Evolutionary conservation across 2,329 filamentous ascomycete genomes (phyloP), one percentile per base, ranked within the genome.

Genomic region (Colletotrichum siamense): DNA sequence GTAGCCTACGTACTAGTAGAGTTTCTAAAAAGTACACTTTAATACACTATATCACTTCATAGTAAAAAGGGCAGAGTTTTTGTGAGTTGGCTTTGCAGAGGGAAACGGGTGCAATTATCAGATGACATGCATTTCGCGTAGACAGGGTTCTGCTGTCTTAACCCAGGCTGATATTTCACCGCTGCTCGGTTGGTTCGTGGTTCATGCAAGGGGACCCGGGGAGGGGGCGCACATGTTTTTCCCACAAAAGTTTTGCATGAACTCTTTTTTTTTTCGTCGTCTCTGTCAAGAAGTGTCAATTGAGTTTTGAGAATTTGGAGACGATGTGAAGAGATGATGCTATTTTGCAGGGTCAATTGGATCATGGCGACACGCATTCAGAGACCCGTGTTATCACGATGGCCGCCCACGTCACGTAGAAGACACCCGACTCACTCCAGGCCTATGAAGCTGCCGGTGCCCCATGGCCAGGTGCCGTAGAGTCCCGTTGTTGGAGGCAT

Each of bases 181-280:
- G 74, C 71, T 18, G 69, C 28, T 26, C 10, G 71, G 32, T 64
- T 34, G 73, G 59, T 76, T 74, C 70, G 65, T 34, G 73, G 59
- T 76, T 74, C 70, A 74, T 76, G 74, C 74, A 69, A 76, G 74
- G 73, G 70, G 65, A 57, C 36, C 36, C 36, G 30, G 24, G 69
- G 34, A 62, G 24, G 16, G 44, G 44, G 49, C 65, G 65, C n/a
- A 32, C 22, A 28, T 15, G 34, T 16, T 52, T 63, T 59, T 75
- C 36, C 30, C 36, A 32, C 55, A 63, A 70, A 72, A 61, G 28
- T 49, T 62, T 52, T 65, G 52, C 12, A 64, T 61, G 59, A 55
- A 62, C 22, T 44, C 55, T 59, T 30, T 30, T 59, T 28, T 59
- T 59, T 30, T 59, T 59, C 8, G n/a, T 18, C 16, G n/a, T 30